Conservation (phyloP, 2,329 filamentous ascomycete species). For the Tolypocladium ovalisporum region DNA sequence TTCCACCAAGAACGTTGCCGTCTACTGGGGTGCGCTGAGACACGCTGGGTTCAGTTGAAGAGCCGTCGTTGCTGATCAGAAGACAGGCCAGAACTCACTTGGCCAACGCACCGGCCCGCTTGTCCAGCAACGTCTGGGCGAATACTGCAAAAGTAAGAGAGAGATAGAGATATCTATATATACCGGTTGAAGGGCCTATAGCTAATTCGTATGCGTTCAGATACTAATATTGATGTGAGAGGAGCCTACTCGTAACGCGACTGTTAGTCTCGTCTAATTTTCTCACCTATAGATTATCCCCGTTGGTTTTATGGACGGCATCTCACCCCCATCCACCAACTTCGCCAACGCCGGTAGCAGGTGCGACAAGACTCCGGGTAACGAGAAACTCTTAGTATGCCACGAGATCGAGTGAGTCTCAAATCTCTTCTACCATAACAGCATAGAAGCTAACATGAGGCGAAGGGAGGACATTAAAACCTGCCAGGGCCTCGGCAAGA, state of each 20-base stretch:
- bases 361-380: constrained; percentile 48
- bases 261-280: not conserved
- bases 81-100: constrained; percentile 48
- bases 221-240: constrained; percentile 34
- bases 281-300: constrained; percentile 36
- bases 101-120: constrained; percentile 28
- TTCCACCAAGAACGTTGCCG: constrained; percentile 43
- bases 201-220: constrained; percentile 9
- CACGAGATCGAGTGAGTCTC: constrained; percentile 49
- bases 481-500: constrained; percentile 57
- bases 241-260: no score
- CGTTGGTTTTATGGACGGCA: constrained; percentile 49
- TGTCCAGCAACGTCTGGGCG: constrained; percentile 42
- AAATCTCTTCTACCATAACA: constrained; percentile 6
- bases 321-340: constrained; percentile 46
- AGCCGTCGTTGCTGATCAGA: not conserved
- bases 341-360: constrained; percentile 54
- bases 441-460: not conserved
- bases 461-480: constrained; percentile 28
- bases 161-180: not conserved
- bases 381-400: constrained; percentile 48
- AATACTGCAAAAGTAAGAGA: constrained; percentile 47
- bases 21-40: constrained; percentile 52
- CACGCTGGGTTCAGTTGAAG: not conserved
- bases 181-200: no score